Percentiles rank a stretch among this genome's conserved stretches.
These are phyloP conservation scores for Umbelopsis sp. DNA, from an alignment of 192 early-diverging fungal species.

Conservation along the genomic window DNA sequence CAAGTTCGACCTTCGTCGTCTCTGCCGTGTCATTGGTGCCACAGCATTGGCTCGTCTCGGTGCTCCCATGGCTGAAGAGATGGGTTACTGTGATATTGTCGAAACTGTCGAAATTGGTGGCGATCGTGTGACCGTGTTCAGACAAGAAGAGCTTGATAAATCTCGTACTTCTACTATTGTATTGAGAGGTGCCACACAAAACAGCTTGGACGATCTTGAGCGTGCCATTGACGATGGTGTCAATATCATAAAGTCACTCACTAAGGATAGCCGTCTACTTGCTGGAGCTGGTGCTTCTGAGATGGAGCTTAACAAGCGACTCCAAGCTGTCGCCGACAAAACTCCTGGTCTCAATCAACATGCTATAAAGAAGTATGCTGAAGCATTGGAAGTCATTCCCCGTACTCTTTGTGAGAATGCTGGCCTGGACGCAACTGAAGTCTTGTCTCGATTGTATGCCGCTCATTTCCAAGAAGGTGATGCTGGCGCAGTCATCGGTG, in stretches of 20 bases:
- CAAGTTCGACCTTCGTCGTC: conserved; percentile 95
- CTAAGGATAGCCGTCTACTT: conserved; percentile 82
- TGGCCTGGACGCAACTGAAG: conserved; percentile 91
- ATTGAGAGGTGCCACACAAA: conserved; percentile 93
- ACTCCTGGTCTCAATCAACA: conserved; percentile 96
- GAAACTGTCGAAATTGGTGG: conserved; percentile 96
- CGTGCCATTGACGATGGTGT: conserved; percentile 98
- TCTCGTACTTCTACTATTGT: conserved; percentile 94
- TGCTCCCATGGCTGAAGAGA: conserved; percentile 93
- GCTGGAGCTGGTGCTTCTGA: conserved; percentile 94
- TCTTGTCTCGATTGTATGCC: conserved; percentile 90
- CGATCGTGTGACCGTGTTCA: conserved; percentile 97
- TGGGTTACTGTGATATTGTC: conserved; percentile 97
- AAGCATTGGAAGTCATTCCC: conserved; percentile 93
- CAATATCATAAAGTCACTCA: conserved; percentile 92
- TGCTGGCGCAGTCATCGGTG: conserved; percentile 61
- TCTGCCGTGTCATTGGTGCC: conserved; percentile 92
- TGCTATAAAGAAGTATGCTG: conserved; percentile 93
- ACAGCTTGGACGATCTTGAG: conserved; percentile 95
- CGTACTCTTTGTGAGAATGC: conserved; percentile 94
- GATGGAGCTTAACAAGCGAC: conserved; percentile 86
- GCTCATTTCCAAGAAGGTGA: conserved; percentile 75
- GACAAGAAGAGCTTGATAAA: conserved; percentile 82
- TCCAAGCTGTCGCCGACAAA: conserved; percentile 80
- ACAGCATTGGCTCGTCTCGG: conserved; percentile 91